These are phyloP conservation scores for Macrotyloma uniflorum DNA, from an alignment of 306 rosid genomes.

Conservation along the genomic window DNA sequence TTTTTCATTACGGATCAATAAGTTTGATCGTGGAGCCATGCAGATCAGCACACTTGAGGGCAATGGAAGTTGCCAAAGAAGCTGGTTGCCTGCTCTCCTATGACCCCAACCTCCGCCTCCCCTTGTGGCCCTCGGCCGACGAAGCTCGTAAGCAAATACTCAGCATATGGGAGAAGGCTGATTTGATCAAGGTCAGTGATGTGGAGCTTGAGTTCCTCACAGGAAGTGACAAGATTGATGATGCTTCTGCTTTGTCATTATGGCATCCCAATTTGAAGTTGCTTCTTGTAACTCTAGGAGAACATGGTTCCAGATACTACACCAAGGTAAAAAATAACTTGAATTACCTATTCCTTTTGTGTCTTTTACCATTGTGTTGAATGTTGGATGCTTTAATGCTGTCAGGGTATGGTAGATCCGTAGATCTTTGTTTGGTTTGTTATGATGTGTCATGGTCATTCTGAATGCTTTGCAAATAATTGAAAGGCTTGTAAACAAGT, in stretches of 20 bases:
- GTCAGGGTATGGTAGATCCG: not conserved
- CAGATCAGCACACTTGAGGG: constrained; percentile 91
- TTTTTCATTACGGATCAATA: constrained; percentile 91
- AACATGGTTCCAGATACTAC: constrained; percentile 85
- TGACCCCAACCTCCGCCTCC: constrained; percentile 83
- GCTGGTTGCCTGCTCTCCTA: constrained; percentile 92
- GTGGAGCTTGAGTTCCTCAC: constrained; percentile 90
- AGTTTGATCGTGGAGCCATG: constrained; percentile 99
- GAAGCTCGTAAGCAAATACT: constrained; percentile 85
- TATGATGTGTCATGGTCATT: constrained; percentile 2
- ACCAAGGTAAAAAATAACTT: constrained; percentile 63
- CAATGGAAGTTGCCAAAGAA: constrained; percentile 84
- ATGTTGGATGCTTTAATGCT: not conserved
- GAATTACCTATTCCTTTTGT: not conserved
- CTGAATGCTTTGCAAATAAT: not conserved
- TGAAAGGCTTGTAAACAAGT: not conserved
- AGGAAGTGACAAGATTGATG: constrained; percentile 66
- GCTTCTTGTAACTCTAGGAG: constrained; percentile 93
- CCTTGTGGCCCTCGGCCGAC: constrained; percentile 76
- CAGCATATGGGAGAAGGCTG: constrained; percentile 94
- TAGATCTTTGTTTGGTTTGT: not conserved
- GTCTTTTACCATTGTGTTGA: not conserved
- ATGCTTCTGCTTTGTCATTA: constrained; percentile 70
- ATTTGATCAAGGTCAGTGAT: constrained; percentile 85
- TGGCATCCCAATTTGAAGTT: constrained; percentile 89